A percentile compares a stretch with the other conserved stretches of the same genome.
phyloP scores from a whole-genome alignment of 441 rosid species.

The Brassica hybrid region DNA sequence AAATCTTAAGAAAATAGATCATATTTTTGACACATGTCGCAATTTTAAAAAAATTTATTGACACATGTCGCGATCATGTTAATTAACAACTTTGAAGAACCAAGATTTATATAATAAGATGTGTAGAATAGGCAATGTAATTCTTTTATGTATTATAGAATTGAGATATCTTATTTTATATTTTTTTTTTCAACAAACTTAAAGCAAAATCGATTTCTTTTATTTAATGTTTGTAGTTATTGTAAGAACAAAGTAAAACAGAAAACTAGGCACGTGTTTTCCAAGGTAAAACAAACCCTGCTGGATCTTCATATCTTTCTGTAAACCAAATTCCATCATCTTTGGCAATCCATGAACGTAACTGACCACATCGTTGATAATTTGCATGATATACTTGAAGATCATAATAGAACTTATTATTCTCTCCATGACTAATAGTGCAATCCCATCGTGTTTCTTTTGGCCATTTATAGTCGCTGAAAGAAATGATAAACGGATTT shows the following conservation, averaged over 20 bases:
- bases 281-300: not conserved
- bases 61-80: too few species aligned
- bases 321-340: slow-evolving; percentile 6
- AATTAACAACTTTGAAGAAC: too few species aligned
- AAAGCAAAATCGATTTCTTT: not conserved
- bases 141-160: too few species aligned
- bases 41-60: too few species aligned
- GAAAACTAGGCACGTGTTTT: not conserved
- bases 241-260: not conserved
- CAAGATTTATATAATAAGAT: too few species aligned
- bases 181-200: too few species aligned
- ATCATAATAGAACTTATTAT: not conserved
- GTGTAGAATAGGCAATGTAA: too few species aligned
- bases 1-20: too few species aligned
- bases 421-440: not conserved
- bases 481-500: not conserved
- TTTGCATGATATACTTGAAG: not conserved
- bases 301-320: not conserved
- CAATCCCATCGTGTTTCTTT: not conserved
- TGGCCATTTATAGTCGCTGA: not conserved
- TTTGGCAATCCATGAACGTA: not conserved
- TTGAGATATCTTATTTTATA: too few species aligned
- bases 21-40: too few species aligned
- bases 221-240: not conserved
- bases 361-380: not conserved